Evolutionary conservation across 2,329 filamentous ascomycete genomes (phyloP).

Genomic region (Rachicladosporium sp.): DNA sequence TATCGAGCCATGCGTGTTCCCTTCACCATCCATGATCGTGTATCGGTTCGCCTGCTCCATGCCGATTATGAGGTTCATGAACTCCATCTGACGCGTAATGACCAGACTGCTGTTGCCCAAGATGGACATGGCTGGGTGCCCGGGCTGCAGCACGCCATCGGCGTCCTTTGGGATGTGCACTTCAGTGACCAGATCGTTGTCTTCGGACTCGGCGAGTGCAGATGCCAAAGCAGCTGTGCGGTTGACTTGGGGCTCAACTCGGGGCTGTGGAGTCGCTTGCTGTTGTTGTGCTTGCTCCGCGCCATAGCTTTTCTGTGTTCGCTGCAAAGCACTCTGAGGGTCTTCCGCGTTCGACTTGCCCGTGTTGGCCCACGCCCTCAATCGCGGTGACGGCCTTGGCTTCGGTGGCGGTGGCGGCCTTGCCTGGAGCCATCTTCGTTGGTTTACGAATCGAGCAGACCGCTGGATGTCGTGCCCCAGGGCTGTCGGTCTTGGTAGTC

Average conservation of each 20-base stretch:
- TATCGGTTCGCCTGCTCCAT: constrained; percentile 58
- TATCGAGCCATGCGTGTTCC: constrained; percentile 52
- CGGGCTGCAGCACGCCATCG: constrained; percentile 44
- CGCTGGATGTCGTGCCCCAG: neutral
- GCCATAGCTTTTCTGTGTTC: constrained; percentile 2
- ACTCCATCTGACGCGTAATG: constrained; percentile 50
- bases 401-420: neutral
- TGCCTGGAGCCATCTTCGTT: constrained; percentile 9
- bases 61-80: constrained; percentile 54
- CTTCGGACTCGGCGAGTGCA: constrained; percentile 33
- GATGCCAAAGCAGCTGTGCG: constrained; percentile 27
- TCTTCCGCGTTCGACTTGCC: neutral
- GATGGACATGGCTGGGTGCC: constrained; percentile 45
- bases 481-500: neutral
- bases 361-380: too few relatives aligned
- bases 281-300: constrained; percentile 2
- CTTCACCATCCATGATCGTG: constrained; percentile 51
- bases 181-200: constrained; percentile 41
- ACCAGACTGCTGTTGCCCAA: constrained; percentile 50
- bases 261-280: constrained; percentile 6
- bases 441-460: neutral
- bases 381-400: constrained; percentile 8
- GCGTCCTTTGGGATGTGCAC: constrained; percentile 51
- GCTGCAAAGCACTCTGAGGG: constrained; percentile 1
- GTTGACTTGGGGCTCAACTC: neutral